Percentiles rank a stretch among this genome's conserved stretches.
phyloP scores from a whole-genome alignment of 1,284 basidiomycete species.

The Erythrobasidium hasegawianum region DNA sequence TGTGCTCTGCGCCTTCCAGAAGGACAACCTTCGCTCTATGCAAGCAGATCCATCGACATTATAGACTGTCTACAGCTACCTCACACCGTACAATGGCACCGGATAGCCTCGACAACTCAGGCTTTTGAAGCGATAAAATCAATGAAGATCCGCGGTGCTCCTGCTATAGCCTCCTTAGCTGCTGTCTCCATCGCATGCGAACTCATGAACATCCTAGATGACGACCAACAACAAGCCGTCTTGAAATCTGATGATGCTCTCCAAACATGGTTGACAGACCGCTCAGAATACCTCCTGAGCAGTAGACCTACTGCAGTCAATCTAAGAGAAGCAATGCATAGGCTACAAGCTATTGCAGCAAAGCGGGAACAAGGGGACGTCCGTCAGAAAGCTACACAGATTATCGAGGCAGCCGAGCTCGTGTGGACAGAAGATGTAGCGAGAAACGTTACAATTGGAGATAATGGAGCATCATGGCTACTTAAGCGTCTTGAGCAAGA shows the following conservation, averaged over 20 bases:
- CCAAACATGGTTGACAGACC: slow-evolving; percentile 43
- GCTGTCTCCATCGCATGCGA: slow-evolving; percentile 69
- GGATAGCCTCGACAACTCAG: slow-evolving; percentile 66
- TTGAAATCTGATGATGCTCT: slow-evolving; percentile 13
- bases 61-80: slow-evolving; percentile 45
- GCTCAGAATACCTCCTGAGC: slow-evolving; percentile 69
- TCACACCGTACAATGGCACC: slow-evolving; percentile 65
- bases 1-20: slow-evolving; percentile 27
- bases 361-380: slow-evolving; percentile 41
- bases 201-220: slow-evolving; percentile 43
- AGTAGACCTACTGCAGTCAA: slow-evolving; percentile 93
- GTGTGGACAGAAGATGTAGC: slow-evolving; percentile 79
- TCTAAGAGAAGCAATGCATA: slow-evolving; percentile 72
- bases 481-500: slow-evolving; percentile 56
- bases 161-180: slow-evolving; percentile 87
- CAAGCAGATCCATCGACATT: slow-evolving; percentile 40
- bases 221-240: not conserved
- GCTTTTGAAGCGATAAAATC: slow-evolving; percentile 86
- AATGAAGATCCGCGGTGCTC: slow-evolving; percentile 89
- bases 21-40: slow-evolving; percentile 8
- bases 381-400: slow-evolving; percentile 50
- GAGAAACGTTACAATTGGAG: slow-evolving; percentile 74
- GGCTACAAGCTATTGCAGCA: slow-evolving; percentile 57
- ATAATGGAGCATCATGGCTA: slow-evolving; percentile 79
- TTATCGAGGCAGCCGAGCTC: slow-evolving; percentile 47